These are phyloP conservation scores for Zygoascus meyerae DNA, from an alignment of 1,139 yeast species.

Conservation along the genomic window DNA sequence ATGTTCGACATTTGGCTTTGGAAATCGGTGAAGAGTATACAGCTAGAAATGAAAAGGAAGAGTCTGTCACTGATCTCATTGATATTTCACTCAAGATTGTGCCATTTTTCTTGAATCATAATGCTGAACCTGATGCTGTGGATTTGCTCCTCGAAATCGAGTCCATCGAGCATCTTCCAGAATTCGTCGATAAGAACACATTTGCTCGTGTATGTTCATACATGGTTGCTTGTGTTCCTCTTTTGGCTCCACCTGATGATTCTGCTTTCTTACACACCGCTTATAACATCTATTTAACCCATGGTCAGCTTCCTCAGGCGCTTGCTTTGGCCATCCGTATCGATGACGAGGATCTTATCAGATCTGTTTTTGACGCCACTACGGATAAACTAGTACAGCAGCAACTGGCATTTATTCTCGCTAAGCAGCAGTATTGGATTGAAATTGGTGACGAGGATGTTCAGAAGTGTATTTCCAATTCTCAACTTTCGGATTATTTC, in stretches of 20 bases:
- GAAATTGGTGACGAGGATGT: conserved; percentile 67
- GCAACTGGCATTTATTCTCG: conserved; percentile 85
- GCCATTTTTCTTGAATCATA: conserved; percentile 86
- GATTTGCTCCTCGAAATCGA: conserved; percentile 88
- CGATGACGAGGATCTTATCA: conserved; percentile 73
- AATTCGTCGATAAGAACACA: conserved; percentile 79
- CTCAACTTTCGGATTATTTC: conserved; percentile 72
- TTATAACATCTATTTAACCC: conserved; percentile 74
- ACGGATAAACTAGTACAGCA: conserved; percentile 69
- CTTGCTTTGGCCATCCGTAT: conserved; percentile 81
- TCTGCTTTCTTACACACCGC: conserved; percentile 83
- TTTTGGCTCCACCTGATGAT: conserved; percentile 94
- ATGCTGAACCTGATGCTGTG: conserved; percentile 98
- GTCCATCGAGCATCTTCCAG: conserved; percentile 72
- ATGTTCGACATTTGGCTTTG: conserved; percentile 88
- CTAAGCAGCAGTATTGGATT: conserved; percentile 81
- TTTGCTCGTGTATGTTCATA: conserved; percentile 87
- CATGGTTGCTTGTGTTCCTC: conserved; percentile 92
- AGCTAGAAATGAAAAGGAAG: conserved; percentile 51
- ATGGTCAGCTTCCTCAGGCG: conserved; percentile 84
- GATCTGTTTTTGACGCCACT: conserved; percentile 71
- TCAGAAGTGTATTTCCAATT: conserved; percentile 81
- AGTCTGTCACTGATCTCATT: conserved; percentile 43
- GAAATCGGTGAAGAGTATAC: conserved; percentile 89
- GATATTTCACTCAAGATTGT: conserved; percentile 70